A percentile compares a stretch with the other conserved stretches of the same genome.
Evolutionary conservation across 1,284 basidiomycete genomes (phyloP).

Genomic region (Microbotryomycetes sp.): DNA sequence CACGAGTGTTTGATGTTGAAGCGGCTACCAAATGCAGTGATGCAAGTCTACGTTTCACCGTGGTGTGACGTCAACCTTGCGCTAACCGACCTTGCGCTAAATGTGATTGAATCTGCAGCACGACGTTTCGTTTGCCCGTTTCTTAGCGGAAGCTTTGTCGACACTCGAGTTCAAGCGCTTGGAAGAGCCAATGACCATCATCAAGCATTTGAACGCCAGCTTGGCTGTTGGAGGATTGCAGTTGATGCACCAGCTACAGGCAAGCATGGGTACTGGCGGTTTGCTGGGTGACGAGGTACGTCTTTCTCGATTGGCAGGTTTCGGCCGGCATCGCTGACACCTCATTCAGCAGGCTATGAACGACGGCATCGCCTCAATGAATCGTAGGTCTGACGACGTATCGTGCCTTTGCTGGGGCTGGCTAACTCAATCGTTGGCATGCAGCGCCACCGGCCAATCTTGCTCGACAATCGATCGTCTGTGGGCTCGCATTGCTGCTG

Average conservation of each 20-base stretch:
- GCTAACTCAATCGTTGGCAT: background rate
- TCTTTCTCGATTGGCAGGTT: constrained; percentile 27
- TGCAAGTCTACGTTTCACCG: constrained; percentile 48
- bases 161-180: constrained; percentile 87
- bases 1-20: constrained; percentile 71
- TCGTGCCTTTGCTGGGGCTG: background rate
- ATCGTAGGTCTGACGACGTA: background rate
- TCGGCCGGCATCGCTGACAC: background rate
- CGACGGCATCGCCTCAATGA: background rate
- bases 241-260: constrained; percentile 45
- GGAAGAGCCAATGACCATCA: constrained; percentile 82
- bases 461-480: constrained; percentile 56
- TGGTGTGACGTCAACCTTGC: constrained; percentile 36
- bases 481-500: constrained; percentile 72
- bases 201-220: constrained; percentile 70
- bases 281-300: constrained; percentile 43
- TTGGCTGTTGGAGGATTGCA: constrained; percentile 81
- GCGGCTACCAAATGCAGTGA: constrained; percentile 39
- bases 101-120: constrained; percentile 50
- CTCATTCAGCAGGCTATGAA: background rate
- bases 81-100: too few relatives aligned
- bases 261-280: constrained; percentile 12
- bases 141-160: constrained; percentile 89
- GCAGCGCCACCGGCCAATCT: constrained; percentile 25
- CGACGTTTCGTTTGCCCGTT: constrained; percentile 74